Evolutionary conservation across 2,329 filamentous ascomycete genomes (phyloP).

Genomic region (Fusarium falciforme): DNA sequence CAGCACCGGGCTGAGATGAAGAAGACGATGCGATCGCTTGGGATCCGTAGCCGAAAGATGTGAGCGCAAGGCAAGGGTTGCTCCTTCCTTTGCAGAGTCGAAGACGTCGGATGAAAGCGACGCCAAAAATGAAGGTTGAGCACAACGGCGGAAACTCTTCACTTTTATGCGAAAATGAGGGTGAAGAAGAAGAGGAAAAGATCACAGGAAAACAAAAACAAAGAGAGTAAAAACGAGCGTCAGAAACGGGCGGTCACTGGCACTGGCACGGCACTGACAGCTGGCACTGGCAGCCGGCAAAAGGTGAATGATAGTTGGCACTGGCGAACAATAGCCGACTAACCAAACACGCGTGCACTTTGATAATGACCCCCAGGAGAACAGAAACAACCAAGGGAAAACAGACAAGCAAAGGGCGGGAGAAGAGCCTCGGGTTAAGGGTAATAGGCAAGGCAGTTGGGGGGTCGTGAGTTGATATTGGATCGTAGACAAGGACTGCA

Average conservation of each 20-base stretch:
- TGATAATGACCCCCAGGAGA: background rate
- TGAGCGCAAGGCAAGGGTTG: background rate
- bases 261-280: conserved; percentile 10
- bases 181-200: background rate
- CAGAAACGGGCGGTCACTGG: background rate
- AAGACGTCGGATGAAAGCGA: background rate
- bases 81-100: conserved; percentile 19
- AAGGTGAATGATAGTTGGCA: conserved; percentile 10
- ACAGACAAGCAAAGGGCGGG: background rate
- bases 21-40: background rate
- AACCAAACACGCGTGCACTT: background rate
- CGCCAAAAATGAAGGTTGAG: background rate
- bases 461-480: background rate
- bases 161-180: background rate
- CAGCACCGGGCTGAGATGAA: background rate
- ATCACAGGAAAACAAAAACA: background rate
- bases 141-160: background rate
- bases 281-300: conserved; percentile 7
- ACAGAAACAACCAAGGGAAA: background rate
- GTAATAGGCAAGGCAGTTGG: background rate
- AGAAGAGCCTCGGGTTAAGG: background rate
- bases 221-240: background rate
- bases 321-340: conserved; percentile 8
- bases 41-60: background rate
- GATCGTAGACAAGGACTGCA: conserved; percentile 5